phyloP scores from a whole-genome alignment of 495 filamentous ascomycete species.

The Podospora bellae-mahoneyi region DNA sequence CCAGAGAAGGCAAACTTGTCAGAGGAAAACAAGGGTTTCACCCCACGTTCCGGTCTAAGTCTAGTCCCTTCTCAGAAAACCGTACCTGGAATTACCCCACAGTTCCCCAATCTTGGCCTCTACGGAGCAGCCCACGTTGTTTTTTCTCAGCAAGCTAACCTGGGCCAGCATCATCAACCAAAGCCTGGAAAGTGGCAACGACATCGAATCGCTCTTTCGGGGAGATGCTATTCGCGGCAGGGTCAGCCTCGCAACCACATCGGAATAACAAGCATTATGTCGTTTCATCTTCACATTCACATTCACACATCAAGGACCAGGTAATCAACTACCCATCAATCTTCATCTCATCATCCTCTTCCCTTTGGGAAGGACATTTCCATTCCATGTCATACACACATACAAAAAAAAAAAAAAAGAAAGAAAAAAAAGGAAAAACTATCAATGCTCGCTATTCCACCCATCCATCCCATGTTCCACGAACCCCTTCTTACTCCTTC shows the following conservation, averaged over 20 bases:
- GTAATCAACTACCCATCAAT: background rate
- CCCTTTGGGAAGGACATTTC: background rate
- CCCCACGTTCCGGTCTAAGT: background rate
- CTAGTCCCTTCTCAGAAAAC: background rate
- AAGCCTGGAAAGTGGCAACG: background rate
- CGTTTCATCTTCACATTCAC: background rate
- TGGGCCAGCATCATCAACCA: background rate
- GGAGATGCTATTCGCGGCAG: too few species aligned
- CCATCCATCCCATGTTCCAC: background rate
- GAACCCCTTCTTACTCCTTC: conserved; percentile 33
- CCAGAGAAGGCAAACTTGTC: background rate
- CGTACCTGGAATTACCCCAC: background rate
- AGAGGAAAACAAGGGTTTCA: background rate
- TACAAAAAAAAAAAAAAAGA: background rate
- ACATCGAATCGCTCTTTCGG: background rate
- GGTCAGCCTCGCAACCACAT: too few species aligned
- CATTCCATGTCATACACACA: background rate
- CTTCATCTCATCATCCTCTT: background rate
- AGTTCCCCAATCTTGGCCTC: background rate
- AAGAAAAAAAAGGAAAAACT: background rate
- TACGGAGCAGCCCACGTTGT: background rate
- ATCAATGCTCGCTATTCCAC: background rate
- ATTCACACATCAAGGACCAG: background rate
- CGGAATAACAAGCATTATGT: background rate
- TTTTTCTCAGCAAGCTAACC: background rate